Base-by-base conservation (phyloP, 805 yeast genomes). In the Ogataea paradorogensis region DNA sequence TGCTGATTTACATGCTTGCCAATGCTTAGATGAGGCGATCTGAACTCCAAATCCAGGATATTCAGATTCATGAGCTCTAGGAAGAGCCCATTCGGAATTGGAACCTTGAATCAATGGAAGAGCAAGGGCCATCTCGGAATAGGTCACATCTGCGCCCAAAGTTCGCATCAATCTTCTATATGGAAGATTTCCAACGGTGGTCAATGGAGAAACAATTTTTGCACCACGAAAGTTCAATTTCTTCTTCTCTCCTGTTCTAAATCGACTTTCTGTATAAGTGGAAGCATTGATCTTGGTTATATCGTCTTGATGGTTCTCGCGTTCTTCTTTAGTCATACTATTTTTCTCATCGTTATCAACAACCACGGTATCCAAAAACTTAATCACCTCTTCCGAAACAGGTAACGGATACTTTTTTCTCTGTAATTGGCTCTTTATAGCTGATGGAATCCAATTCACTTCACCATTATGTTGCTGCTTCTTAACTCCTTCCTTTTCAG, bases 111-210 rank as follows among this genome's bases (percentile, higher is more conserved):
- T 66, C 38, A 93, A 67, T 1, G 98, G 97, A 36, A 86, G 66
- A 2, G 85, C 69, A 26, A 93, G 70, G 0, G 98, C 97, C 99
- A 93, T 93, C 66, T 93, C 99, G 27, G 90, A 76, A 59, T 86
- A 93, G 0, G 99, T 93, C 13, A 89, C 74, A 54, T 93, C 97
- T 9, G 95, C 95, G 13, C 97, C 97, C 24, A 88, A 63, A 1
- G 82, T 73, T 55, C 82, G 84, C 96, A 93, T 90, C 45, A 93
- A 71, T 52, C 98, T 75, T 62, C 99, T 82, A 66, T 78, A 93
- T 11, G 99, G 99, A 53, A 93, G 71, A 63, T 93, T 93, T 15
- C 99, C 99, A 5, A 93, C 99, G 0, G 99, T 93, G 24, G 99
- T 95, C 47, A 93, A 73, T 1, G 99, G 99, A 2, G 97, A 87